phyloP scores from a whole-genome alignment of 2,329 filamentous ascomycete genomes.

The Verticillium nonalfalfae region DNA sequence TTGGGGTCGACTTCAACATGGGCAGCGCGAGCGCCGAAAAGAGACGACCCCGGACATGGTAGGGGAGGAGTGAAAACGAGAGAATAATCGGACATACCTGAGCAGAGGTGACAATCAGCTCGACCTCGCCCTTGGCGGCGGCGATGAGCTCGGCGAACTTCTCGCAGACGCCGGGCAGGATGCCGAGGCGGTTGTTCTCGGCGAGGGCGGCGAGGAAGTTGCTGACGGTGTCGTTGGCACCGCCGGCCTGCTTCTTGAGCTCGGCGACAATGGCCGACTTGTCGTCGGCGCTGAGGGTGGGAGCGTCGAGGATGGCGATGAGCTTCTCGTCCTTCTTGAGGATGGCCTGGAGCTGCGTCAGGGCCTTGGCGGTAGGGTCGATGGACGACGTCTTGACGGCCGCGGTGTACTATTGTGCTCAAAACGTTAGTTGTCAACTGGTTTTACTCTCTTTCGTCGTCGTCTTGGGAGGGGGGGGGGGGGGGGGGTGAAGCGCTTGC shows the following conservation, averaged over 20 bases:
- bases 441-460: no score
- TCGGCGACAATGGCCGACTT: constrained; percentile 83
- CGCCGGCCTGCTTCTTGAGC: constrained; percentile 75
- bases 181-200: constrained; percentile 89
- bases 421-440: constrained; percentile 15
- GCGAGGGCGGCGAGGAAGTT: constrained; percentile 89
- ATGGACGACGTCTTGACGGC: constrained; percentile 81
- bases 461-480: no score
- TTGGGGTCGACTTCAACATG: neutral
- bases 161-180: constrained; percentile 73
- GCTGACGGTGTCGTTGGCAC: constrained; percentile 77
- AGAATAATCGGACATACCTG: constrained; percentile 51
- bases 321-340: constrained; percentile 84
- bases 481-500: neutral
- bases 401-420: constrained; percentile 76
- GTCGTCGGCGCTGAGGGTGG: constrained; percentile 71
- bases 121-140: constrained; percentile 85
- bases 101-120: constrained; percentile 86
- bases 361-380: constrained; percentile 76
- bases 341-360: constrained; percentile 63
- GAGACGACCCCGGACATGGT: neutral
- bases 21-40: no score
- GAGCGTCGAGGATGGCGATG: constrained; percentile 64
- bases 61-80: neutral
- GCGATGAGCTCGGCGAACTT: constrained; percentile 88